phyloP scores from a whole-genome alignment of 139 green algal species.

The Chlamydomonas eustigma region DNA sequence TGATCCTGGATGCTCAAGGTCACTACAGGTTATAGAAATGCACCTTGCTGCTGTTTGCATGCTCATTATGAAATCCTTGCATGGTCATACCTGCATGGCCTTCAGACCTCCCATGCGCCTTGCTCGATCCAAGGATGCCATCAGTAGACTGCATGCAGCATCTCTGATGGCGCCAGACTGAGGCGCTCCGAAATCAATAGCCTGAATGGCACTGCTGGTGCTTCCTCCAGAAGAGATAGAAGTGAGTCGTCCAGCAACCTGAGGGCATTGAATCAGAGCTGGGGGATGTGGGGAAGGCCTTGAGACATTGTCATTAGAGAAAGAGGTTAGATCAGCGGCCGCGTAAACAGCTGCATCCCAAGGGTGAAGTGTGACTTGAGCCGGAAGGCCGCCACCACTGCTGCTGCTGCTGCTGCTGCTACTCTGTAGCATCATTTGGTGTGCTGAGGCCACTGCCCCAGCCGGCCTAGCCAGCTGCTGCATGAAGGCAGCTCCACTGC shows the following conservation, averaged over 20 bases:
- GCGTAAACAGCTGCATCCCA: background rate
- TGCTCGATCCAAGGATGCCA: background rate
- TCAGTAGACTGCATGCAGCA: background rate
- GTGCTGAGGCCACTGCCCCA: background rate
- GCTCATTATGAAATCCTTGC: no score
- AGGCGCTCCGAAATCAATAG: background rate
- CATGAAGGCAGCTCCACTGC: background rate
- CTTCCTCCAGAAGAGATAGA: no score
- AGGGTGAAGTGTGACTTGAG: background rate
- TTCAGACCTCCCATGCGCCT: conserved; percentile 1
- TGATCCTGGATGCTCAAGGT: no score
- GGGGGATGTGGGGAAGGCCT: background rate
- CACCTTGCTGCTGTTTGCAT: no score
- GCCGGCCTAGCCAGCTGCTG: background rate
- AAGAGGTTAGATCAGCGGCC: background rate
- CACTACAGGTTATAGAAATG: no score
- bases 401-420: background rate
- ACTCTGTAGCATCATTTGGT: background rate
- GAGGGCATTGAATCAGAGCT: no score
- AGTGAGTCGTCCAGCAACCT: no score
- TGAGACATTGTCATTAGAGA: background rate
- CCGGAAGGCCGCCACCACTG: background rate
- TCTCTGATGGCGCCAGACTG: background rate
- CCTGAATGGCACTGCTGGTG: background rate
- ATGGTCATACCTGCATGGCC: background rate